A percentile compares a stretch with the other conserved stretches of the same genome.
phyloP scores from a whole-genome alignment of 805 yeast genomes.

The Yarrowia keelungensis region DNA sequence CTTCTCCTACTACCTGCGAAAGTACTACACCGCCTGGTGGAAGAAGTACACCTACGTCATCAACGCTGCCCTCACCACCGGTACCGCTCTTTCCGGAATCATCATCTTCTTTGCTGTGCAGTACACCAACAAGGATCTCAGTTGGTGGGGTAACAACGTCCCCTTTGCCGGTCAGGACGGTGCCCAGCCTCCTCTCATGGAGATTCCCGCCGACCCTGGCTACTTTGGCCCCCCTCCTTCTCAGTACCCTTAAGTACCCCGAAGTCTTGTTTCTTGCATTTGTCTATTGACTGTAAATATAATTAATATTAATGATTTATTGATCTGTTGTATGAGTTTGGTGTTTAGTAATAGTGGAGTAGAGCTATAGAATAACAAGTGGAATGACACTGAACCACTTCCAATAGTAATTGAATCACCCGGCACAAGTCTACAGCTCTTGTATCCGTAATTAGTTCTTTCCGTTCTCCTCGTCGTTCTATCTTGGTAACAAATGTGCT shows the following conservation, averaged over 20 bases:
- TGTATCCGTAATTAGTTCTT: no score
- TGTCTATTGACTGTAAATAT: slow-evolving; percentile 24
- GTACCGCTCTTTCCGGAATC: slow-evolving; percentile 58
- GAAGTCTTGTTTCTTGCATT: slow-evolving; percentile 8
- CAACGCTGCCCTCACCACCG: slow-evolving; percentile 58
- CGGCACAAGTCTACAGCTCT: no score
- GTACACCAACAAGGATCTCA: slow-evolving; percentile 48
- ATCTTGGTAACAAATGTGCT: no score
- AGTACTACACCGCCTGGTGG: slow-evolving; percentile 58
- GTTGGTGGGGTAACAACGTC: slow-evolving; percentile 63
- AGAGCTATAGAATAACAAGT: no score
- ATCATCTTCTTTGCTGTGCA: slow-evolving; percentile 55
- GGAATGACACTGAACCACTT: no score
- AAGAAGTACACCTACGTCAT: slow-evolving; percentile 60
- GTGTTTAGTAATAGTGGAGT: no score
- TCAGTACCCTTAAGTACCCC: slow-evolving; percentile 40
- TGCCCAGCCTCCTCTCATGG: slow-evolving; percentile 37
- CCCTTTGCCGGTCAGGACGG: slow-evolving; percentile 43
- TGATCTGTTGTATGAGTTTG: neutral
- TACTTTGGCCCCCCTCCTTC: slow-evolving; percentile 43
- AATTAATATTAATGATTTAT: slow-evolving; percentile 12
- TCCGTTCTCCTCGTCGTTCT: no score
- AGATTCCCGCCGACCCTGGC: slow-evolving; percentile 40
- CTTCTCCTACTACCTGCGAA: slow-evolving; percentile 57
- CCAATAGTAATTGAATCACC: no score